phyloP scores from a whole-genome alignment of 1,139 yeast genomes.

The Nadsonia starkeyi-henricii region DNA sequence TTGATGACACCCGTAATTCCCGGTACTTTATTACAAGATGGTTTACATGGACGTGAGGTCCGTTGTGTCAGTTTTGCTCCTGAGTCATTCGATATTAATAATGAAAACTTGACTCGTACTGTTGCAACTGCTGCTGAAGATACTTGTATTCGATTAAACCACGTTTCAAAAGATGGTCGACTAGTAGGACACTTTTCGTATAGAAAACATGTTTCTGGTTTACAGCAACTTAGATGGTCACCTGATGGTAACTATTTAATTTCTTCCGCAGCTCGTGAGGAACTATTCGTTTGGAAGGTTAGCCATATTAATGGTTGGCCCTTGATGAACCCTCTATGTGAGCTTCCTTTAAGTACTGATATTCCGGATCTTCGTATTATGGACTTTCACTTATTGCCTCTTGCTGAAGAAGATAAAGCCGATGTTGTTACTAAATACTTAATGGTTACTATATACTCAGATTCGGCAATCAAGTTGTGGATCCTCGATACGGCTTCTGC shows the following conservation, averaged over 20 bases:
- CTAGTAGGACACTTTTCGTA: constrained; percentile 43
- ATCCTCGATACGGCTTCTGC: constrained; percentile 31
- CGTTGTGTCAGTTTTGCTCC: constrained; percentile 23
- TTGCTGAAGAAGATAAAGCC: constrained; percentile 21
- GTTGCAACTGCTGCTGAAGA: constrained; percentile 77
- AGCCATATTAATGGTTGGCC: constrained; percentile 12
- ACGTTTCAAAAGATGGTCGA: constrained; percentile 20
- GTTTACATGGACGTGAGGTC: constrained; percentile 82
- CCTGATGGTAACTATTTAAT: constrained; percentile 34
- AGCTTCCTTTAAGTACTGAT: constrained; percentile 27
- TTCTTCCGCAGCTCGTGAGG: constrained; percentile 83
- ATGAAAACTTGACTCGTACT: not conserved
- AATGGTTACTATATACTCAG: constrained; percentile 66
- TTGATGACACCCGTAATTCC: constrained; percentile 14
- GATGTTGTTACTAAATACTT: constrained; percentile 30
- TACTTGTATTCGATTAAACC: constrained; percentile 53
- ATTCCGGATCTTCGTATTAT: constrained; percentile 78
- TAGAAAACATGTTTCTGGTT: constrained; percentile 76
- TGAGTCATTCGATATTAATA: constrained; percentile 10
- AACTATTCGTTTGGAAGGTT: constrained; percentile 66
- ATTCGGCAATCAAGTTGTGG: constrained; percentile 64
- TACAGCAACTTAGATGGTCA: constrained; percentile 61
- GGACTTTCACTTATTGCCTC: constrained; percentile 41
- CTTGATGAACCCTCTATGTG: constrained; percentile 15
- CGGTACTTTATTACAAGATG: constrained; percentile 30